Base-by-base conservation (phyloP, 1,284 basidiomycete genomes). In the Moesziomyces aphidis region DNA sequence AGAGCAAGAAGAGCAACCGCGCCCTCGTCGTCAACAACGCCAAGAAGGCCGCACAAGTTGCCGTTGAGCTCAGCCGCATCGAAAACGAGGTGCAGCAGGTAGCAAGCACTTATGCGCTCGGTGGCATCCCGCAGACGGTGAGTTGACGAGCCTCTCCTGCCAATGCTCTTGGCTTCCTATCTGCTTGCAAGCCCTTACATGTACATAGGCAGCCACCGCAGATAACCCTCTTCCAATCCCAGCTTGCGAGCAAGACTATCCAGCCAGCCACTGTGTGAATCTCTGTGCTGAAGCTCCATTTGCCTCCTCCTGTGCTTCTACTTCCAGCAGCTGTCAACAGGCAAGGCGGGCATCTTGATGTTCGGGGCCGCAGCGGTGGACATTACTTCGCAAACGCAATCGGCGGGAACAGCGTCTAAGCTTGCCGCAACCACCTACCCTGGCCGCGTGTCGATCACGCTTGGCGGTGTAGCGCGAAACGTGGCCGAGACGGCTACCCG, bases 21-120 rank as follows among this genome's bases (percentile, higher is more conserved):
- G 94, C 92, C 6, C 87, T 99, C 17, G 90, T 99, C 45, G 89
- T 93, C 85, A 98, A 97, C 83, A 95, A 95, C n/a, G 94, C 95
- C 21, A 86, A 89, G 26, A 88, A 95, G 50, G 95, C 95, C 88
- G 85, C 92, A 0, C 87, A 90, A 77, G 93, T 98, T 65, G 95
- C 96, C 1, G 88, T 89, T 11, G 89, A 93, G 79, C 91, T 95
- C 77, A 88, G 91, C 28, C 88, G 88, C 61, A 83, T 95, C 50
- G 83, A 61, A 45, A 52, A 58, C 28, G 55, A 75, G 21, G 64
- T 58, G 15, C 43, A 49, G 46, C 53, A 50, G 36, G 54, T 60
- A 9, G 24, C 47, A 26, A 44, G 56, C 36, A 66, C 70, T 8
- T 43, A 72, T 42, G 61, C 67, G 21, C 64, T 74, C 44, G 61